Evolutionary conservation across 2,329 filamentous ascomycete genomes (phyloP).

Genomic region (Monosporascus sp.): DNA sequence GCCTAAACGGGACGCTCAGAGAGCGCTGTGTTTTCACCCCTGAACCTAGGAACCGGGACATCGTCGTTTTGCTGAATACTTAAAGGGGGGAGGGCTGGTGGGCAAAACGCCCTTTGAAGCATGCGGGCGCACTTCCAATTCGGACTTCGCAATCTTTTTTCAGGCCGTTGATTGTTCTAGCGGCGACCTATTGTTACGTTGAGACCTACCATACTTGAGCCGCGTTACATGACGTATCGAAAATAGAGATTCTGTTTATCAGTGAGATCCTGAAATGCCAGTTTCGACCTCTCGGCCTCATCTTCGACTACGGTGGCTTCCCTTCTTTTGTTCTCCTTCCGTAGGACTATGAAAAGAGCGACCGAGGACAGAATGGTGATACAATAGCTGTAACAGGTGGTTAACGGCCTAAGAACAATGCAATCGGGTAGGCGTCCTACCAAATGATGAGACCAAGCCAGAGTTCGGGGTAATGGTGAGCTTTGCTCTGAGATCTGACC

Average conservation of each 20-base stretch:
- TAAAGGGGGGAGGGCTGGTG: too few relatives aligned
- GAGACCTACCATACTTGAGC: too few relatives aligned
- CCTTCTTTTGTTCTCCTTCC: constrained; percentile 51
- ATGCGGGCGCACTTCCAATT: too few relatives aligned
- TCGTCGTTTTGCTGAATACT: too few relatives aligned
- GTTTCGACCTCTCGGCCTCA: constrained; percentile 55
- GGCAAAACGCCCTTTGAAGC: too few relatives aligned
- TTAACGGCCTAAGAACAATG: not conserved
- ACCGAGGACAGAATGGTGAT: constrained; percentile 58
- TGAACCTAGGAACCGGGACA: too few relatives aligned
- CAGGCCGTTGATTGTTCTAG: too few relatives aligned
- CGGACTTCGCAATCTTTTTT: too few relatives aligned
- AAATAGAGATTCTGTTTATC: constrained; percentile 66
- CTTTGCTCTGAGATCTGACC: constrained; percentile 60
- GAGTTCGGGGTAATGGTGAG: constrained; percentile 62
- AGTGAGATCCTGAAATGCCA: constrained; percentile 64
- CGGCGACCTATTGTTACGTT: too few relatives aligned
- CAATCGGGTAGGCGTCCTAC: constrained; percentile 22
- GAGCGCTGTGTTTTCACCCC: too few relatives aligned
- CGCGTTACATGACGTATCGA: constrained; percentile 46
- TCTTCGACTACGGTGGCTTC: constrained; percentile 41
- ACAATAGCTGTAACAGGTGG: constrained; percentile 46
- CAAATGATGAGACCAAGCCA: constrained; percentile 65
- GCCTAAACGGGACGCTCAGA: too few relatives aligned
- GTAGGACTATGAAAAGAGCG: constrained; percentile 53